Conservation (phyloP, 140 eudicot genomes). For the Ambrosia hybrid region DNA sequence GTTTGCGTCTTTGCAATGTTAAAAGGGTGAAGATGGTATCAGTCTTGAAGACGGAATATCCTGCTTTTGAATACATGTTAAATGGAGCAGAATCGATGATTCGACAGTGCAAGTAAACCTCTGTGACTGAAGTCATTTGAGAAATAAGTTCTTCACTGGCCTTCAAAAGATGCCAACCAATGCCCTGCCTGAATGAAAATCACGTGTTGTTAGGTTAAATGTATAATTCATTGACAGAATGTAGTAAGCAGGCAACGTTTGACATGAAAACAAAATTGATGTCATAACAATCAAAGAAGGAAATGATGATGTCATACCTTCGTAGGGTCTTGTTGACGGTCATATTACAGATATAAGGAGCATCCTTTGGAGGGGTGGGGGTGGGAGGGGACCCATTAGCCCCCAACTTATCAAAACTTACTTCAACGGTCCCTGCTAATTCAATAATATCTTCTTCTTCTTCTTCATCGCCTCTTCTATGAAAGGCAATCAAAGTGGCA, state of each 20-base stretch:
- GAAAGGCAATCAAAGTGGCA: slow-evolving; percentile 72
- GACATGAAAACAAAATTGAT: too few species aligned
- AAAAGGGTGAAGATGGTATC: slow-evolving; percentile 74
- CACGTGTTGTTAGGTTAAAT: neutral
- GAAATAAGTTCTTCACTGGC: slow-evolving; percentile 93
- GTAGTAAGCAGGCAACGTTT: too few species aligned
- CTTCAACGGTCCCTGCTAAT: slow-evolving; percentile 91
- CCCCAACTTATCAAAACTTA: slow-evolving; percentile 65
- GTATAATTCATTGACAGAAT: too few species aligned
- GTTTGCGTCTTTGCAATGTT: slow-evolving; percentile 90
- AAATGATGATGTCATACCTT: slow-evolving; percentile 37
- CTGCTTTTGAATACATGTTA: slow-evolving; percentile 90
- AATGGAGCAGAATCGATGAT: slow-evolving; percentile 88
- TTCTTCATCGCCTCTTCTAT: slow-evolving; percentile 38
- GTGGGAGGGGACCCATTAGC: slow-evolving; percentile 80
- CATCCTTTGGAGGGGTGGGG: slow-evolving; percentile 69
- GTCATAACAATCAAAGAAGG: too few species aligned
- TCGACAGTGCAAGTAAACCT: slow-evolving; percentile 89
- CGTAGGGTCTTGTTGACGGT: slow-evolving; percentile 67
- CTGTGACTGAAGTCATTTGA: slow-evolving; percentile 66
- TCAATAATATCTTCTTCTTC: slow-evolving; percentile 44
- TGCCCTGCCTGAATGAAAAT: slow-evolving; percentile 70
- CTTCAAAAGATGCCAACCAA: slow-evolving; percentile 94
- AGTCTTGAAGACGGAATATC: slow-evolving; percentile 68
- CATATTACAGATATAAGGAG: slow-evolving; percentile 89